Conservation (phyloP, 257 asterid species). For the Rehmannia glutinosa region DNA sequence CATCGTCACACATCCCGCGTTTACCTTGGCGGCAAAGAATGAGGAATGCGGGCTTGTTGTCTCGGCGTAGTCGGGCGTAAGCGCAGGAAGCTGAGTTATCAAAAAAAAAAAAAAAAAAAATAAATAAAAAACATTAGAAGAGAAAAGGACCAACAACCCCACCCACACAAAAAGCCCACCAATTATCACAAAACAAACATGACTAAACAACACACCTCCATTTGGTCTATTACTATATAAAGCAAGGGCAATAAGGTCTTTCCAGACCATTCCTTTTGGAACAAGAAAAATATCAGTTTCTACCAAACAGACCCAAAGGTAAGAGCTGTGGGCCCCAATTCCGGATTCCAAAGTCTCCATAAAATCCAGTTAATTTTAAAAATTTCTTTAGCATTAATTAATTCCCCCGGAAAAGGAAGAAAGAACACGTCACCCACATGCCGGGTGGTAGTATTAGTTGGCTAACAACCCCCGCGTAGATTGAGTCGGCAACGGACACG, state of each 20-base stretch:
- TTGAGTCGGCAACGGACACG: conserved; percentile 38
- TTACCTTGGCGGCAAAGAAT: too few relatives aligned
- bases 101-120: too few relatives aligned
- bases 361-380: conserved; percentile 43
- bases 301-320: conserved; percentile 27
- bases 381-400: conserved; percentile 13
- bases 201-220: conserved; percentile 8
- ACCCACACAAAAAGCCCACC: background rate
- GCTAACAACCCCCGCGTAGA: conserved; percentile 52
- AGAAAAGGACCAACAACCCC: background rate
- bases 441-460: conserved; percentile 44
- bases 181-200: conserved; percentile 5
- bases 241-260: conserved; percentile 30
- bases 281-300: conserved; percentile 6
- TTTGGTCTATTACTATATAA: background rate
- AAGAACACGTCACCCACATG: conserved; percentile 77
- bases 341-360: conserved; percentile 67
- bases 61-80: too few relatives aligned
- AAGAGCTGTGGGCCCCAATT: conserved; percentile 27
- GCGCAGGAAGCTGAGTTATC: too few relatives aligned
- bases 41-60: too few relatives aligned
- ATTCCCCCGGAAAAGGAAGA: conserved; percentile 12
- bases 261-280: background rate
- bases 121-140: too few relatives aligned
- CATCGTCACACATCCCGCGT: too few relatives aligned